Base-by-base conservation (phyloP, 2,329 filamentous ascomycete genomes). In the Xylaria sp. region DNA sequence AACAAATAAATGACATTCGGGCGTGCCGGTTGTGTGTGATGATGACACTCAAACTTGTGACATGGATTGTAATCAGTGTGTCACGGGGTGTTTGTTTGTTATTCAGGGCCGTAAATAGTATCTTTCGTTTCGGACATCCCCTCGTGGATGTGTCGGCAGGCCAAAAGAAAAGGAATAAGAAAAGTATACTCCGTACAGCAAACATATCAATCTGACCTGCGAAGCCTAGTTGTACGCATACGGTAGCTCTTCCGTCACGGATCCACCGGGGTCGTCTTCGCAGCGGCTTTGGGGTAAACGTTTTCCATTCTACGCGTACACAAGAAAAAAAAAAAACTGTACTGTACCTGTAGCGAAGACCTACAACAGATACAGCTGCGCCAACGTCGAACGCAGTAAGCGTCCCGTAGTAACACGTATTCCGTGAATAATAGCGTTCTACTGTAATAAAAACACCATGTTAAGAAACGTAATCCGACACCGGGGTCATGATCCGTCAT, bases 381-480 rank as follows among this genome's bases (percentile, higher is more conserved):
- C 50, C n/a, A 45, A 43, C 50, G 34, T 46, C 23, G 48, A 12
- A 45, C 7, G 50, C 30, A 34, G 30, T 15, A 32, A 28, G 30
- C 20, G n/a, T 34, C 12, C 7, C 13, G 34, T 53, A 39, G 59
- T 28, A 61, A 50, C 32, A 39, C 23, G 48, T 43, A 32, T 30
- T 50, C 12, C 23, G 20, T n/a, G 25, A n/a, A 30, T 18, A 50
- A 50, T 50, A 30, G 46, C 25, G 46, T 28, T 30, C 46, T 30
- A 30, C 13, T 6, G 23, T 43, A 43, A 32, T 61, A 52, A 50
- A 57, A 39, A 36, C 18, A 39, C 15, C 34, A 20, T 36, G 34
- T 61, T 53, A 39, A 48, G 41, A 62, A 57, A 63, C 52, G 64
- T 62, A 66, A 63, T 59, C 52, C 36, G n/a, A 34, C 30, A 45